Conservation (phyloP, 2,329 filamentous ascomycete genomes). For the Teratosphaeriaceae sp. region DNA sequence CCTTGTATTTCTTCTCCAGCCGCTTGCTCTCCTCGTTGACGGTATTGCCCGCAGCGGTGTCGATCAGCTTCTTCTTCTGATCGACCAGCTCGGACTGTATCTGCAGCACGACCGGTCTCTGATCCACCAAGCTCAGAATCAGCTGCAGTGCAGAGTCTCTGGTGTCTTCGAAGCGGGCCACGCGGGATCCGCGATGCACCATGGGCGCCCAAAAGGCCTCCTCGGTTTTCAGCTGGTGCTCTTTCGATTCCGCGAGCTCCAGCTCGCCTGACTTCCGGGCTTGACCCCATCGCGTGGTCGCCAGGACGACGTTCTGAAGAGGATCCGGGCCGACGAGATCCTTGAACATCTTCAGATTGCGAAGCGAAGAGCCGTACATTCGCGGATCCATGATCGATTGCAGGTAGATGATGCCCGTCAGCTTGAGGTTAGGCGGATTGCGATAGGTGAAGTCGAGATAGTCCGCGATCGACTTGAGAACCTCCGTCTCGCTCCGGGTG, state of each 20-base stretch:
- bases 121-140: conserved; percentile 9
- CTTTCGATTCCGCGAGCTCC: conserved; percentile 10
- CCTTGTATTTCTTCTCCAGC: conserved; percentile 10
- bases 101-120: conserved; percentile 11
- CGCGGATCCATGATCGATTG: conserved; percentile 40
- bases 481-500: conserved; percentile 36
- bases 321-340: conserved; percentile 38
- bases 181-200: conserved; percentile 12
- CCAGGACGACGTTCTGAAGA: conserved; percentile 36
- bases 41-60: conserved; percentile 16
- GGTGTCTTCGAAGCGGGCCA: conserved; percentile 12
- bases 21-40: conserved; percentile 13
- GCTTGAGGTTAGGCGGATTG: conserved; percentile 21
- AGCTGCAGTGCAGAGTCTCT: conserved; percentile 15
- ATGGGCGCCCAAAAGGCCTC: conserved; percentile 18
- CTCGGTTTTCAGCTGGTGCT: conserved; percentile 17
- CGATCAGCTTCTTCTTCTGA: conserved; percentile 13
- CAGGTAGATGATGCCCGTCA: conserved; percentile 42
- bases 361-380: conserved; percentile 33
- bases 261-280: conserved; percentile 11
- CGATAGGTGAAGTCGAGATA: conserved; percentile 32
- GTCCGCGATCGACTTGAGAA: conserved; percentile 37
- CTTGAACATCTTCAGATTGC: conserved; percentile 41
- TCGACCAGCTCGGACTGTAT: conserved; percentile 21
- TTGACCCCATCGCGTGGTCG: conserved; percentile 38